Evolutionary conservation across 2,329 filamentous ascomycete species (phyloP).

Genomic region (Colletotrichum zoysiae): DNA sequence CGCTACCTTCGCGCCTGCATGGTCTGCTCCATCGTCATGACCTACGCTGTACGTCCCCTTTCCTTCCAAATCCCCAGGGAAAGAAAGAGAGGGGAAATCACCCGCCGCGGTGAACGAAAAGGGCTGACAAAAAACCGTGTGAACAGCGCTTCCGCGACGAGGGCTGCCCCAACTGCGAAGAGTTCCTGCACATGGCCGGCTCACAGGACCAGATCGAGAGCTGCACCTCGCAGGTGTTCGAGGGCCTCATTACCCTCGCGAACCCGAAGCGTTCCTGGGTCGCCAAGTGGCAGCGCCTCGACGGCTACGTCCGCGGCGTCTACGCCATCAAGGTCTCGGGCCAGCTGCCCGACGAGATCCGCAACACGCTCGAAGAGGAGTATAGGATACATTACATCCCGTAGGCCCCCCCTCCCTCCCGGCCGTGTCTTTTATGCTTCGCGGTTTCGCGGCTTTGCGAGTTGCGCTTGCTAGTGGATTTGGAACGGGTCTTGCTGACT

Average conservation of each 20-base stretch:
- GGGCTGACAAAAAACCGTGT: not conserved
- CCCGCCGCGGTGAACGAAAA: not conserved
- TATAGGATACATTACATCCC: slow-evolving; percentile 75
- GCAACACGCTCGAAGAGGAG: slow-evolving; percentile 71
- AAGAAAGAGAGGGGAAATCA: not conserved
- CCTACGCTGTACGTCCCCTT: slow-evolving; percentile 71
- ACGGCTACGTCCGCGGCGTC: slow-evolving; percentile 87
- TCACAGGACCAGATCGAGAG: slow-evolving; percentile 86
- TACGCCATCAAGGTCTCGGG: slow-evolving; percentile 97
- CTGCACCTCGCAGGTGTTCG: slow-evolving; percentile 96
- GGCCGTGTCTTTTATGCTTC: not conserved
- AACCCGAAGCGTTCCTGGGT: slow-evolving; percentile 92
- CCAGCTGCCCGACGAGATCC: slow-evolving; percentile 76
- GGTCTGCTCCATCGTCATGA: slow-evolving; percentile 96
- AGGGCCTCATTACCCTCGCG: slow-evolving; percentile 87
- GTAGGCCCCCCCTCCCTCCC: slow-evolving; percentile 58
- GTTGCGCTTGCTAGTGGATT: not conserved
- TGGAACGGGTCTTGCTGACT: slow-evolving; percentile 24
- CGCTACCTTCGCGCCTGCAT: slow-evolving; percentile 96
- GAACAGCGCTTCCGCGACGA: slow-evolving; percentile 83
- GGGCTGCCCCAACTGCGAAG: slow-evolving; percentile 97
- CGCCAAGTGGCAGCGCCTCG: slow-evolving; percentile 94
- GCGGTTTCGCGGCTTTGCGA: not conserved
- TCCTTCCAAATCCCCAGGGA: not conserved
- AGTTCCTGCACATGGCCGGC: slow-evolving; percentile 85